Evolutionary conservation across 148 eudicot species (phyloP).

Genomic region (Nepenthes gracilis): DNA sequence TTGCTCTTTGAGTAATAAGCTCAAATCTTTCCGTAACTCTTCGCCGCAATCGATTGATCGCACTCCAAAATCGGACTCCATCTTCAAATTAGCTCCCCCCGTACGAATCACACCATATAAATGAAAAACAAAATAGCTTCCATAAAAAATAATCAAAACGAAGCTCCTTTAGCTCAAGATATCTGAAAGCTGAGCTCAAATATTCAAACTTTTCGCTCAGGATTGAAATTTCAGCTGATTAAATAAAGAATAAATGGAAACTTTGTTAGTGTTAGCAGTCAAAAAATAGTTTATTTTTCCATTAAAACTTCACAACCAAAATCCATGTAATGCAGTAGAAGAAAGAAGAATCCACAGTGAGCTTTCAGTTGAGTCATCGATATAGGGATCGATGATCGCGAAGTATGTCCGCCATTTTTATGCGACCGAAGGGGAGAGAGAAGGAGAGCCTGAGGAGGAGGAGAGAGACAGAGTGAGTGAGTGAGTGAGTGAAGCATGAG

Average conservation of each 20-base stretch:
- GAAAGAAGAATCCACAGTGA: too few species aligned
- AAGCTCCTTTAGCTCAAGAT: constrained; percentile 9
- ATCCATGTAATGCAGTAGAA: background rate
- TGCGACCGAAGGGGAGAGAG: background rate
- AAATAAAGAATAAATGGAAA: background rate
- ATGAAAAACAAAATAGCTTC: background rate
- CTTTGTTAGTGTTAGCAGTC: background rate
- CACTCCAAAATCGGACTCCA: constrained; percentile 41
- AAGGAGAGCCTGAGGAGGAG: constrained; percentile 2
- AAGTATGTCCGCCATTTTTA: constrained; percentile 1
- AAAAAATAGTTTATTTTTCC: background rate
- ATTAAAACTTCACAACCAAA: background rate
- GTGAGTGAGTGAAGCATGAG: background rate
- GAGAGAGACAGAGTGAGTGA: constrained; percentile 1
- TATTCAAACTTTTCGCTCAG: constrained; percentile 4
- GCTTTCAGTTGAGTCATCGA: background rate
- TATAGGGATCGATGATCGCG: constrained; percentile 9
- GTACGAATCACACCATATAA: too few species aligned
- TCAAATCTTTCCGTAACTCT: constrained; percentile 32
- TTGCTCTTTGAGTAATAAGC: constrained; percentile 28
- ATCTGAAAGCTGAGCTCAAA: constrained; percentile 5
- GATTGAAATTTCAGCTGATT: constrained; percentile 4
- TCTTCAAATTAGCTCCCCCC: constrained; percentile 9
- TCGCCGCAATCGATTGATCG: constrained; percentile 52
- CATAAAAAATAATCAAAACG: background rate